phyloP scores from a whole-genome alignment of 306 rosid species.

The Lathyrus oleraceus region DNA sequence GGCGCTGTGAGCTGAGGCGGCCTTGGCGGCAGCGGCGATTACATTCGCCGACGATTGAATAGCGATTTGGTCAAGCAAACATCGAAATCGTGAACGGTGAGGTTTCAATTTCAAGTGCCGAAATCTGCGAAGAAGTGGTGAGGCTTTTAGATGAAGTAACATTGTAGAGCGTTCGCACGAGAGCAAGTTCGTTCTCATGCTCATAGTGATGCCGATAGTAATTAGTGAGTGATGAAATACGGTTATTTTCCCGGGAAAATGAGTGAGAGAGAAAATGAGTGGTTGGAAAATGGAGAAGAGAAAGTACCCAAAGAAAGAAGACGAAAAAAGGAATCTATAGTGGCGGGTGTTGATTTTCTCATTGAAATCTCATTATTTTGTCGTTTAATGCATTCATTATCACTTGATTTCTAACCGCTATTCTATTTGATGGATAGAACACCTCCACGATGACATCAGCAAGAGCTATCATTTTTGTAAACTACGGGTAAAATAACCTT shows the following conservation, averaged over 20 bases:
- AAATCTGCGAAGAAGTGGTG: constrained; percentile 43
- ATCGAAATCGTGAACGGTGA: constrained; percentile 52
- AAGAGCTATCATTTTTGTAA: neutral
- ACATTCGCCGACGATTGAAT: constrained; percentile 71
- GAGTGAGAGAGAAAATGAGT: constrained; percentile 20
- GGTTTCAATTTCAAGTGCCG: constrained; percentile 37
- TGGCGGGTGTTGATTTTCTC: neutral
- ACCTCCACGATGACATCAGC: neutral
- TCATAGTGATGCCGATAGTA: neutral
- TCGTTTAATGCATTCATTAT: constrained; percentile 24
- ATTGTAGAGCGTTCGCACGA: constrained; percentile 58
- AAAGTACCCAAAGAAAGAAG: neutral
- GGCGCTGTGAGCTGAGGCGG: constrained; percentile 72
- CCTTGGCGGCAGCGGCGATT: constrained; percentile 73
- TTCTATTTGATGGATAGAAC: constrained; percentile 24
- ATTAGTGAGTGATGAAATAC: constrained; percentile 8
- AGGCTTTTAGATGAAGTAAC: constrained; percentile 49
- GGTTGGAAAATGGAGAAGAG: constrained; percentile 20
- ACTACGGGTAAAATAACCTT: no score
- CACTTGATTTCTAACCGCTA: constrained; percentile 5
- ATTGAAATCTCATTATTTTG: constrained; percentile 21
- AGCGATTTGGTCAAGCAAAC: constrained; percentile 51
- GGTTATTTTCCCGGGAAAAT: constrained; percentile 43
- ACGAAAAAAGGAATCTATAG: constrained; percentile 20
- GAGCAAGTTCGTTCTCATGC: constrained; percentile 41